Base-by-base conservation (phyloP, 305 asterid species). In the Rubia tinctorum region DNA sequence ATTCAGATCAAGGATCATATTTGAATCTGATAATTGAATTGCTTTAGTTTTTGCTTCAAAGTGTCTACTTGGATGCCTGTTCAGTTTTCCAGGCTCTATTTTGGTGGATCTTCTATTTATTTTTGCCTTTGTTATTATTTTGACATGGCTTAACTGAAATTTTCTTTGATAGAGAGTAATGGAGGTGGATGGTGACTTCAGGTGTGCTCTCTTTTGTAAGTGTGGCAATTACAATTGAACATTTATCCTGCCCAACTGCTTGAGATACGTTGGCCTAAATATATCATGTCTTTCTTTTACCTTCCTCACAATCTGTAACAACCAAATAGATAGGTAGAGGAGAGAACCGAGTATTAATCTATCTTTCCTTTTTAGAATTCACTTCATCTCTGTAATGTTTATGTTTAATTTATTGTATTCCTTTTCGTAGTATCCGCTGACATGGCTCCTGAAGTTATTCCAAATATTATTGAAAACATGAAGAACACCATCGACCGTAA, bases 361-460 rank as follows among this genome's bases (percentile, higher is more conserved):
- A 30, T 5, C 8, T 12, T 17, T 27, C 8, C 49, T 27, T 40
- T 8, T 3, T 18, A 61, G 13, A 8, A 69, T 45, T 18, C 8
- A 60, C 18, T 70, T 39, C 30, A 25, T 72, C 47, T 55, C n/a
- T 53, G 39, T 64, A 47, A 68, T 47, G 23, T 51, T 39, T 7
- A 13, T 8, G 20, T 43, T 56, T 42, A 22, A 17, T 49, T 2
- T 1, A 12, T 20, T 58, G 42, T 44, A 43, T 75, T 65, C 76
- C 75, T 73, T 67, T 22, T 84, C 12, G 81, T 85, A 92, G 97
- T 95, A 78, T 95, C 98, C 75, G 96, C 97, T 71, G 97, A 95
- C 91, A 95, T 95, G 99, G 98, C 99, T 77, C 99, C 90, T 82
- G 97, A 96, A 80, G 99, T 92, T 77, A 97, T 90, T 84, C 98